Conservation (phyloP, 441 rosid species). For the Adansonia madagascariensis region DNA sequence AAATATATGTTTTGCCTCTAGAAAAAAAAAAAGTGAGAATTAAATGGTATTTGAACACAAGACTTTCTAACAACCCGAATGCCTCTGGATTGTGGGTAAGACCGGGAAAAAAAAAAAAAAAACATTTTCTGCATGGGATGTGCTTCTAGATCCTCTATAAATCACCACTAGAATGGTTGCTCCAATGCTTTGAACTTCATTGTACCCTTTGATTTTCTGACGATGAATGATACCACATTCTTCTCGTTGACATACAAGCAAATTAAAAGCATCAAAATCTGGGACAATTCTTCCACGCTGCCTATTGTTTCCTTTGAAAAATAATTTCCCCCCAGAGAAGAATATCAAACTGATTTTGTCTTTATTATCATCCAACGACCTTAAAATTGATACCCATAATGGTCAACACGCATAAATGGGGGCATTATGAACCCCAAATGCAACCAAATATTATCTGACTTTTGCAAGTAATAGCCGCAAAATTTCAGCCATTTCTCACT, state of each 20-base stretch:
- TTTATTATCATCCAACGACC: too few relatives aligned
- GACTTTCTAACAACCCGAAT: background rate
- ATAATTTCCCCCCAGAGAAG: too few relatives aligned
- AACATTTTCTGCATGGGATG: background rate
- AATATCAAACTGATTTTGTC: background rate
- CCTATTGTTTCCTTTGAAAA: too few relatives aligned
- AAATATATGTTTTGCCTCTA: too few relatives aligned
- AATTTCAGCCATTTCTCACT: background rate
- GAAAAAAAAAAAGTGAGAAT: too few relatives aligned
- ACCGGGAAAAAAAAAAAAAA: background rate
- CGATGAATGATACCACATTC: too few relatives aligned
- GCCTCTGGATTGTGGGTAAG: background rate
- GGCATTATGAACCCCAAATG: background rate
- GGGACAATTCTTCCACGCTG: background rate
- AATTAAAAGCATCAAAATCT: background rate
- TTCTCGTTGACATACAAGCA: too few relatives aligned
- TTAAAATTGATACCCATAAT: background rate
- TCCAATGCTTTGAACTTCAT: background rate
- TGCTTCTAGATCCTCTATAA: background rate
- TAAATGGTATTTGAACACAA: too few relatives aligned
- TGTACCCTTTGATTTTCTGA: background rate
- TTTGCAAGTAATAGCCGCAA: background rate
- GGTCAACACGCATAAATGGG: constrained; percentile 10
- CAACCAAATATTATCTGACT: background rate
- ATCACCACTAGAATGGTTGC: background rate